phyloP scores from a whole-genome alignment of 1,284 basidiomycete genomes.

The Pascua guehoae region DNA sequence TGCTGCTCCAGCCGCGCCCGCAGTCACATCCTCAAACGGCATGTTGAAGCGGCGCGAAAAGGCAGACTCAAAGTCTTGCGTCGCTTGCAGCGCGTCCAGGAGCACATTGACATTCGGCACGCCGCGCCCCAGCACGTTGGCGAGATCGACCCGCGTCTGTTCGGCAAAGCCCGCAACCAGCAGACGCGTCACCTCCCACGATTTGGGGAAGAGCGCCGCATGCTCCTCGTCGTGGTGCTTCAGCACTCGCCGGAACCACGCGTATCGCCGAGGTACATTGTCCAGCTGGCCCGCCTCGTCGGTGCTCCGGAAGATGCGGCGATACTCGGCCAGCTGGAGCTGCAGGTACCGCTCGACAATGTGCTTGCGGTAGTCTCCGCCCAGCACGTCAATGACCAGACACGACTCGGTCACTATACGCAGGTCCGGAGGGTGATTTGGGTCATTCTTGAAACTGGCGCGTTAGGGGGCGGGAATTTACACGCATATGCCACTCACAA shows the following conservation, averaged over 20 bases:
- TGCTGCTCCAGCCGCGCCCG: not conserved
- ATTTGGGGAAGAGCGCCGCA: slow-evolving; percentile 70
- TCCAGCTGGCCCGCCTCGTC: slow-evolving; percentile 95
- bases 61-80: slow-evolving; percentile 76
- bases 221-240: slow-evolving; percentile 84
- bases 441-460: slow-evolving; percentile 73
- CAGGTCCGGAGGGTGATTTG: slow-evolving; percentile 63
- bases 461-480: not conserved
- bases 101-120: slow-evolving; percentile 70
- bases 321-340: slow-evolving; percentile 90
- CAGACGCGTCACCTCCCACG: slow-evolving; percentile 78
- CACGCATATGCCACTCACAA: slow-evolving; percentile 60
- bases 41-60: slow-evolving; percentile 74
- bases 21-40: slow-evolving; percentile 52
- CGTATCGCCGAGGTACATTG: slow-evolving; percentile 87
- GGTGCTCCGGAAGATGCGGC: slow-evolving; percentile 85
- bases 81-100: slow-evolving; percentile 77
- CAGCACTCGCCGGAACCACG: slow-evolving; percentile 93
- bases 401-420: slow-evolving; percentile 71
- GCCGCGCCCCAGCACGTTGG: slow-evolving; percentile 48
- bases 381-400: slow-evolving; percentile 77
- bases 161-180: slow-evolving; percentile 78
- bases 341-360: slow-evolving; percentile 87
- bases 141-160: slow-evolving; percentile 61
- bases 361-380: slow-evolving; percentile 65